These are phyloP conservation scores for Umbelopsis isabellina DNA, from an alignment of 192 early-diverging fungal species.

Conservation along the genomic window DNA sequence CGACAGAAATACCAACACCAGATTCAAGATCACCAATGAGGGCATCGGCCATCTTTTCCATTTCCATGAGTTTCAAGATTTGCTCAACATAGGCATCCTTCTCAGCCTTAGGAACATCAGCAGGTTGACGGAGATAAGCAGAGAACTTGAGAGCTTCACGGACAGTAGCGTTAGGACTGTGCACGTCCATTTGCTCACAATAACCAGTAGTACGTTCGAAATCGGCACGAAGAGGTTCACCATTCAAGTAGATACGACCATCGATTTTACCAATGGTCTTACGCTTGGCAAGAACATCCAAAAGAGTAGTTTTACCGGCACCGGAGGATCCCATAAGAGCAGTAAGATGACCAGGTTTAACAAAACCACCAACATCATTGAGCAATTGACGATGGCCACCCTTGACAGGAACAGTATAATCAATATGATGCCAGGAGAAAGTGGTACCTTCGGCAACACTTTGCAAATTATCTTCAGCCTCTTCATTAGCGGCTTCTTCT, in stretches of 20 bases:
- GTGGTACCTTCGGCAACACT: constrained; percentile 56
- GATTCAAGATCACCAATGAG: constrained; percentile 73
- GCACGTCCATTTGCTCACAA: constrained; percentile 86
- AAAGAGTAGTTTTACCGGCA: constrained; percentile 78
- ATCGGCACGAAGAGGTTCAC: constrained; percentile 52
- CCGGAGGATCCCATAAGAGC: constrained; percentile 80
- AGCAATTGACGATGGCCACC: constrained; percentile 60
- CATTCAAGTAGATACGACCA: constrained; percentile 74
- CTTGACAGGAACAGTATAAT: constrained; percentile 55
- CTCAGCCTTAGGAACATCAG: constrained; percentile 61
- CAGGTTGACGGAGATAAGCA: constrained; percentile 73
- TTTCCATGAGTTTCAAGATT: constrained; percentile 75
- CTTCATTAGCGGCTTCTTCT: background rate
- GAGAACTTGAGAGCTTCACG: constrained; percentile 79
- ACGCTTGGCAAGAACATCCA: constrained; percentile 76
- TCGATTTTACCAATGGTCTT: constrained; percentile 73
- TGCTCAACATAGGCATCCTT: constrained; percentile 76
- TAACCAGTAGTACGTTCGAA: constrained; percentile 78
- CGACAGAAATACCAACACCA: constrained; percentile 80
- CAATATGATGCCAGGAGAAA: constrained; percentile 67
- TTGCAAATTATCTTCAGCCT: constrained; percentile 43
- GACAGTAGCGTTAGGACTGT: constrained; percentile 75
- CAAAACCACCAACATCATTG: constrained; percentile 68
- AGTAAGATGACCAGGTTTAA: constrained; percentile 78
- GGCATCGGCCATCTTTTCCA: constrained; percentile 73